Evolutionary conservation across 192 early-diverging fungal species (phyloP).

Genomic region (Coemansia brasiliensis): DNA sequence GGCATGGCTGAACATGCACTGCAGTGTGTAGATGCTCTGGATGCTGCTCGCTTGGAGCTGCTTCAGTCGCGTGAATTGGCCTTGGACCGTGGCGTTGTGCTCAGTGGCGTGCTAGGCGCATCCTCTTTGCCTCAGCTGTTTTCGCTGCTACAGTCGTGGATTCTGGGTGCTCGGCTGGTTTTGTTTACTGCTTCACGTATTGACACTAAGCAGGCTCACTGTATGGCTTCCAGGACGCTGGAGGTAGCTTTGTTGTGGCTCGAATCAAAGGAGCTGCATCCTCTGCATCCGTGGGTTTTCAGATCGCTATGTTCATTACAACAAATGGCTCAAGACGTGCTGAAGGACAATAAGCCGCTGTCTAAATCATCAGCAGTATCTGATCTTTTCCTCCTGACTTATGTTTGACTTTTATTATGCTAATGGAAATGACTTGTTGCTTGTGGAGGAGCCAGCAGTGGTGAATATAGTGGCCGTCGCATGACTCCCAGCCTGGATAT

Average conservation of each 20-base stretch:
- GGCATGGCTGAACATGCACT: conserved; percentile 5
- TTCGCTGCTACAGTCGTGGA: conserved; percentile 48
- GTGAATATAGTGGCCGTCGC: conserved; percentile 21
- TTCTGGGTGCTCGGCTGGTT: conserved; percentile 42
- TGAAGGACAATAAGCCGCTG: no score
- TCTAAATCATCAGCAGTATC: conserved; percentile 20
- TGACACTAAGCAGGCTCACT: not conserved
- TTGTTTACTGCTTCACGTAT: conserved; percentile 29
- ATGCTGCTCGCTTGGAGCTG: conserved; percentile 16
- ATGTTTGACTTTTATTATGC: conserved; percentile 8
- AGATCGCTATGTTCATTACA: conserved; percentile 21
- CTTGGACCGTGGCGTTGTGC: conserved; percentile 7
- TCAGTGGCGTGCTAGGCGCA: conserved; percentile 19
- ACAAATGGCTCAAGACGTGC: conserved; percentile 1
- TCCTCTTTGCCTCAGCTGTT: conserved; percentile 35
- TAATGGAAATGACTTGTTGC: not conserved
- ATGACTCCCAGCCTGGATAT: conserved; percentile 3
- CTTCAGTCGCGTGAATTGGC: conserved; percentile 10
- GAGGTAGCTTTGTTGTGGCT: conserved; percentile 21
- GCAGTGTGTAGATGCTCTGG: conserved; percentile 38
- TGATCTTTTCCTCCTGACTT: conserved; percentile 40
- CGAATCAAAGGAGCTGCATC: conserved; percentile 9
- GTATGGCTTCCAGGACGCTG: conserved; percentile 6
- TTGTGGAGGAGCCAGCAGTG: conserved; percentile 5
- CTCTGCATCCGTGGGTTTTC: conserved; percentile 42